These are phyloP conservation scores for Harringtonia lauricola DNA, from an alignment of 2,329 filamentous ascomycete species.

Conservation along the genomic window DNA sequence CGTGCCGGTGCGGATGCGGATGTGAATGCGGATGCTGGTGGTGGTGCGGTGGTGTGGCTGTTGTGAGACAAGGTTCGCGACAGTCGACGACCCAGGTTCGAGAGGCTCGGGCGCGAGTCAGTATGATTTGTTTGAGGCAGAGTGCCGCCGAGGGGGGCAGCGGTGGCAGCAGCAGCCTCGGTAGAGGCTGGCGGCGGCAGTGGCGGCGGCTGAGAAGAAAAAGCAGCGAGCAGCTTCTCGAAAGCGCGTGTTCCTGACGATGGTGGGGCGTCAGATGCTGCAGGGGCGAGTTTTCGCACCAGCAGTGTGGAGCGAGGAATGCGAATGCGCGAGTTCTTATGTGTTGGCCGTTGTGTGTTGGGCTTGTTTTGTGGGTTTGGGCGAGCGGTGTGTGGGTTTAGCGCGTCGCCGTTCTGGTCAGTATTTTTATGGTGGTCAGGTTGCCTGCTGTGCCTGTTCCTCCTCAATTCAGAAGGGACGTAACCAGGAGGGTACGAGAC, in stretches of 20 bases:
- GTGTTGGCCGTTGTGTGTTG: background rate
- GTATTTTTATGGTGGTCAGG: too few relatives aligned
- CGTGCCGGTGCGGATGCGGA: too few relatives aligned
- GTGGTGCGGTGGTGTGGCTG: background rate
- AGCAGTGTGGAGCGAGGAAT: background rate
- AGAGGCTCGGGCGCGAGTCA: background rate
- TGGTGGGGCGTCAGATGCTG: background rate
- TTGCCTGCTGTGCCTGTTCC: too few relatives aligned
- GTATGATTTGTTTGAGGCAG: background rate
- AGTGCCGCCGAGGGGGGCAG: too few relatives aligned
- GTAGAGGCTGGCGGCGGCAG: background rate
- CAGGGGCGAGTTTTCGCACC: background rate
- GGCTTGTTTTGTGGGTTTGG: conserved; percentile 4
- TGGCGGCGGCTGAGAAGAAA: background rate
- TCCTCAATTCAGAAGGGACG: conserved; percentile 26
- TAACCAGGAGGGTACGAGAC: conserved; percentile 32
- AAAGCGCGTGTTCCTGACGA: background rate
- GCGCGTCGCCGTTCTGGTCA: too few relatives aligned
- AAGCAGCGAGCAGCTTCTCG: background rate
- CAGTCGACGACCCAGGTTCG: conserved; percentile 15
- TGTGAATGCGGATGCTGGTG: background rate
- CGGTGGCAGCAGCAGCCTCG: background rate
- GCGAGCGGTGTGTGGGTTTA: background rate
- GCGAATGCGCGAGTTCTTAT: background rate
- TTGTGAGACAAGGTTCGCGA: background rate